These are phyloP conservation scores for Fusarium dlaminii DNA, from an alignment of 2,329 filamentous ascomycete genomes.

Conservation along the genomic window DNA sequence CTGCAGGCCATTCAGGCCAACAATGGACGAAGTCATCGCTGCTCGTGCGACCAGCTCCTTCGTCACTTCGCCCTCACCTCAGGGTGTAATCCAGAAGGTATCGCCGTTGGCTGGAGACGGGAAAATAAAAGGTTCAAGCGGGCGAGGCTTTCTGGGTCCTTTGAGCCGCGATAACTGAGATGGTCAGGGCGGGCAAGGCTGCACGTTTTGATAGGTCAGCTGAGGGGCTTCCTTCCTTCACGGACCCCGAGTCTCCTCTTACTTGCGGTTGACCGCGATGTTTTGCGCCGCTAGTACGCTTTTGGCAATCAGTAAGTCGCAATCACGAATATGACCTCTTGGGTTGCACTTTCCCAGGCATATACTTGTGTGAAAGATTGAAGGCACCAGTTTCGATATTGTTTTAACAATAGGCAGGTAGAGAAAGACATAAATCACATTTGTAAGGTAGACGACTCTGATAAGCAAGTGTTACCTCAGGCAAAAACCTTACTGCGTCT, in stretches of 20 bases:
- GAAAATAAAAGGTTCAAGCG: constrained; percentile 43
- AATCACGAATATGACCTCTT: constrained; percentile 12
- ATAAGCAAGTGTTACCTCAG: neutral
- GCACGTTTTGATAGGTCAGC: constrained; percentile 37
- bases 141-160: constrained; percentile 44
- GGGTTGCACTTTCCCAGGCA: neutral
- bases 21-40: constrained; percentile 71
- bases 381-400: neutral
- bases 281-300: constrained; percentile 31
- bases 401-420: neutral
- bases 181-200: constrained; percentile 35
- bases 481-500: neutral
- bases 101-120: constrained; percentile 32
- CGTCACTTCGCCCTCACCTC: constrained; percentile 52
- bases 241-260: constrained; percentile 33
- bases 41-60: constrained; percentile 64
- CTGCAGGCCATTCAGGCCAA: constrained; percentile 48
- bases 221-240: constrained; percentile 24
- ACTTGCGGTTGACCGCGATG: constrained; percentile 22
- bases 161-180: constrained; percentile 44
- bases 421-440: neutral
- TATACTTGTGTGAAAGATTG: neutral
- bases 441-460: neutral
- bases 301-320: constrained; percentile 14
- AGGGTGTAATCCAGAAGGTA: constrained; percentile 21